Evolutionary conservation across 2,329 filamentous ascomycete species (phyloP), one percentile per base, ranked within the genome.

Genomic region (Pseudocercospora crystallina): DNA sequence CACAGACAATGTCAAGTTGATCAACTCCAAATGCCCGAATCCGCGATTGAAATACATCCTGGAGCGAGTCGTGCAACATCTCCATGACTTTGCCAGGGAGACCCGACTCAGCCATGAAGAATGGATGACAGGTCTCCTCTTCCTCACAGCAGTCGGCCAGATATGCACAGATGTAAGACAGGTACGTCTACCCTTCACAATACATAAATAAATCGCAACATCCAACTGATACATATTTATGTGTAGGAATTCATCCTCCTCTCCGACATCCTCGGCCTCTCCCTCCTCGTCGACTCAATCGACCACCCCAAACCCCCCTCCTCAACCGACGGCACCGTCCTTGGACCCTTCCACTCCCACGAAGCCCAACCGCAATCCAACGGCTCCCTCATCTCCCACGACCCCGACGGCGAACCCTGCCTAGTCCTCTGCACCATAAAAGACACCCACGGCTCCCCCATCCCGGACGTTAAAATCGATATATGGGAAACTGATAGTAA

Each of bases 401-500:
- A 90, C 61, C 80, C 84, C 0, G 73, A 80, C 30, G 89, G 89
- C 43, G 80, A 86, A 59, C 81, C 85, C 0, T 80, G 89, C 57
- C 78, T 92, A 11, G 85, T 87, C 4, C 66, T 90, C n/a, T 90
- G 88, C 73, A 86, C 78, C 0, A 73, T 92, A 49, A 82, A 79
- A 56, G 85, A 90, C 66, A 81, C 80, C 0, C 35, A 70, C 1
- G 87, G 86, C 0, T 75, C 74, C 1, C 84, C 88, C 0, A 75
- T 94, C 29, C 56, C 72, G 1, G 82, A 76, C 40, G 87, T 85
- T 29, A 88, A 84, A 65, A 80, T 92, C 55, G 88, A 94, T 68
- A 85, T 94, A 58, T 94, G 89, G 89, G 88, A 92, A 72, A 90
- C 88, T 8, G 89, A 92, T 67, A 84, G 80, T 51, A 81, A 82